Evolutionary conservation across 495 filamentous ascomycete genomes (phyloP).

Genomic region (Massariosphaeria phaeospora): DNA sequence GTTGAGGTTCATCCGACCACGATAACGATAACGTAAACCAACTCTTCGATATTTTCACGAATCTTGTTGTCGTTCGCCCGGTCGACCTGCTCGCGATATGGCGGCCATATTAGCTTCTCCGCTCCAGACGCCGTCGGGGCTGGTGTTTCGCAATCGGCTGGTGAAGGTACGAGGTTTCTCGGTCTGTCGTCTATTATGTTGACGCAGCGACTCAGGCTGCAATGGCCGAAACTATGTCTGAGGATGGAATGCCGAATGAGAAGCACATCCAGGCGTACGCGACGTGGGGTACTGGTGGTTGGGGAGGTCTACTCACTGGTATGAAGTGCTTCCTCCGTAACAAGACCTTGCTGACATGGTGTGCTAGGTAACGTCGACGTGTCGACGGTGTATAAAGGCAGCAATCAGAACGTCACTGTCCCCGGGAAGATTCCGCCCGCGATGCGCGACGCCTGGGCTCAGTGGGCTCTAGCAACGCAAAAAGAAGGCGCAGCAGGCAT

Average conservation of each 20-base stretch:
- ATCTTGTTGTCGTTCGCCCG: too few species aligned
- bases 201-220: constrained; percentile 40
- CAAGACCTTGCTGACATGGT: neutral
- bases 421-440: constrained; percentile 33
- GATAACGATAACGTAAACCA: too few species aligned
- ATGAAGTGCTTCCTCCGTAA: neutral
- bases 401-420: constrained; percentile 44
- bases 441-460: constrained; percentile 44
- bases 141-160: constrained; percentile 51
- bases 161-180: constrained; percentile 43
- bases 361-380: constrained; percentile 50
- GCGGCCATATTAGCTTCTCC: constrained; percentile 17
- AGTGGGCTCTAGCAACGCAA: constrained; percentile 47
- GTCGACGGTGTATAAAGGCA: constrained; percentile 50
- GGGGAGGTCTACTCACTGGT: constrained; percentile 49
- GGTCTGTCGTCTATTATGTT: neutral
- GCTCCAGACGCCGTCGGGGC: constrained; percentile 49
- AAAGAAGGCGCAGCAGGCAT: constrained; percentile 48
- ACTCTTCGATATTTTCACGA: too few species aligned
- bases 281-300: constrained; percentile 49
- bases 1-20: too few species aligned
- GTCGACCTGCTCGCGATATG: too few species aligned
- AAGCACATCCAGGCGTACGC: constrained; percentile 43
- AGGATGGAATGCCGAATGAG: constrained; percentile 35
- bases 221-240: constrained; percentile 47